phyloP scores from a whole-genome alignment of 129 eudicot genomes.

The Tagetes patula region DNA sequence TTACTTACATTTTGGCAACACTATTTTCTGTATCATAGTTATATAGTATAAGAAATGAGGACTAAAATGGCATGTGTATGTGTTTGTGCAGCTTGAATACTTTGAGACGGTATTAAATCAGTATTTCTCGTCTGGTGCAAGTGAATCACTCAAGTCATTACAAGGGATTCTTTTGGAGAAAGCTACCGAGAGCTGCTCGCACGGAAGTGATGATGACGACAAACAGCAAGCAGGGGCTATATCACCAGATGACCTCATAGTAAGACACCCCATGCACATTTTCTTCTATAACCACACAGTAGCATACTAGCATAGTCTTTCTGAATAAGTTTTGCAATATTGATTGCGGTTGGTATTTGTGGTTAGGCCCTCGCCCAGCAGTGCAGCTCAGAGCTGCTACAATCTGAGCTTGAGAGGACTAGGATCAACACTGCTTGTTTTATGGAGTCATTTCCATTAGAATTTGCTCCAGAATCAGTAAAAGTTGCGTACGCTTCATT shows the following conservation, averaged over 20 bases:
- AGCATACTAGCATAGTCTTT: not conserved
- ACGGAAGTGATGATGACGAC: slow-evolving; percentile 62
- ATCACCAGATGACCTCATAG: slow-evolving; percentile 94
- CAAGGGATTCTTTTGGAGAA: slow-evolving; percentile 87
- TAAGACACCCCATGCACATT: slow-evolving; percentile 33
- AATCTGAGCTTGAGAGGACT: slow-evolving; percentile 88
- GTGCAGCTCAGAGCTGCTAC: slow-evolving; percentile 73
- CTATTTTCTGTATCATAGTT: not conserved
- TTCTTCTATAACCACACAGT: not conserved
- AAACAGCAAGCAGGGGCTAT: slow-evolving; percentile 49
- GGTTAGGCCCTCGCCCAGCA: slow-evolving; percentile 91
- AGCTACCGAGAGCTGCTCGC: slow-evolving; percentile 63
- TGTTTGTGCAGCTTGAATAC: slow-evolving; percentile 73
- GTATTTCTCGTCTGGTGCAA: slow-evolving; percentile 77
- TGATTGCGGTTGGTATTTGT: not conserved
- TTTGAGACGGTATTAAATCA: slow-evolving; percentile 93
- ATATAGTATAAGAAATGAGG: not conserved
- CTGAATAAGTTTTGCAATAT: not conserved
- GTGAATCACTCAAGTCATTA: slow-evolving; percentile 75
- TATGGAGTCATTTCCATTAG: slow-evolving; percentile 68
- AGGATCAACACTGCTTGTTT: slow-evolving; percentile 89
- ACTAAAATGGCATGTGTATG: not conserved
- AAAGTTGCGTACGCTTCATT: slow-evolving; percentile 87
- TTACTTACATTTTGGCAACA: not conserved
- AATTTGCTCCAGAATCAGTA: slow-evolving; percentile 68